Evolutionary conservation across 1,284 basidiomycete genomes (phyloP).

Genomic region (Pulveroboletus sp.): DNA sequence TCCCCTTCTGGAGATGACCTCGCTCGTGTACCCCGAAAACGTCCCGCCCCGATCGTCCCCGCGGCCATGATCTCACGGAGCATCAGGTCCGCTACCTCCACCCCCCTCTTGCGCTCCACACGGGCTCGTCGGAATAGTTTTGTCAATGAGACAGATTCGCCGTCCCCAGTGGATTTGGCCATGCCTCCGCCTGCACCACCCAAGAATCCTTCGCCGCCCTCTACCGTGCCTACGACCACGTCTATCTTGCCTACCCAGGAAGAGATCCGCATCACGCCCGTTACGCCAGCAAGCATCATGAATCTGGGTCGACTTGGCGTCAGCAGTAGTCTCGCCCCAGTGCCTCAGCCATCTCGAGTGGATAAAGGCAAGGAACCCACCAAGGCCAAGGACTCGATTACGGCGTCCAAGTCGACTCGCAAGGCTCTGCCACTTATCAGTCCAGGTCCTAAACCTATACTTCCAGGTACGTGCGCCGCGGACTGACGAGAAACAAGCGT

Average conservation of each 20-base stretch:
- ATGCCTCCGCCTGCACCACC: constrained; percentile 75
- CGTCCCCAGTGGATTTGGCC: constrained; percentile 80
- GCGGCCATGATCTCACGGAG: constrained; percentile 41
- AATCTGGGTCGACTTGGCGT: constrained; percentile 69
- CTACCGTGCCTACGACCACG: constrained; percentile 3
- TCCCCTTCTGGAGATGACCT: constrained; percentile 43
- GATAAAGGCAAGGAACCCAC: constrained; percentile 34
- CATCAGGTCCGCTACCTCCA: constrained; percentile 62
- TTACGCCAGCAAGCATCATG: constrained; percentile 87
- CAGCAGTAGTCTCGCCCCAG: constrained; percentile 45
- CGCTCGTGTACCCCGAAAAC: constrained; percentile 52
- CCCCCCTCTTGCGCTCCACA: constrained; percentile 54
- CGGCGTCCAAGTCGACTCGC: constrained; percentile 27
- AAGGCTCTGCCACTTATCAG: constrained; percentile 33
- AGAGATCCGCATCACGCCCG: constrained; percentile 58
- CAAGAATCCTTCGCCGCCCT: constrained; percentile 20
- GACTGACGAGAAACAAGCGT: not conserved
- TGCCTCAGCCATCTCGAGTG: constrained; percentile 19
- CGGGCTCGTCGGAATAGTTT: constrained; percentile 44
- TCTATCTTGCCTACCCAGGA: constrained; percentile 13
- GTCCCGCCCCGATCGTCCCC: constrained; percentile 40
- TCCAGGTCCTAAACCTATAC: constrained; percentile 59
- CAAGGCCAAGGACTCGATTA: constrained; percentile 30
- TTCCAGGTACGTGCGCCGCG: constrained; percentile 54
- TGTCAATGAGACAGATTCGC: constrained; percentile 54